Evolutionary conservation across 371 early-diverging fungal genomes (phyloP), one percentile per base, ranked within the genome.

Genomic region (Lichtheimia corymbifera): DNA sequence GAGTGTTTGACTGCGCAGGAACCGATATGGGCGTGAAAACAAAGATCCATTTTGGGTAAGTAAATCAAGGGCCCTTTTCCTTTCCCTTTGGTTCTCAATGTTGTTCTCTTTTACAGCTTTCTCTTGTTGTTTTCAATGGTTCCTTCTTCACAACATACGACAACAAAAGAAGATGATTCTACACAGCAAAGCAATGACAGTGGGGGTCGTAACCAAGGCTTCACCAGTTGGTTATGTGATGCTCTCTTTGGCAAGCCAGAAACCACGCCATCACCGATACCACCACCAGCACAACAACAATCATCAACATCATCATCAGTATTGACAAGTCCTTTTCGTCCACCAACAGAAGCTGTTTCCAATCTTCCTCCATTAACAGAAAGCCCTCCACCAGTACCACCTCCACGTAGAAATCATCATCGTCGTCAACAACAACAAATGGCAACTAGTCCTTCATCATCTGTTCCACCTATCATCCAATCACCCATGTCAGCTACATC

Each of bases 21-120:
- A 63, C 65, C 6, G 65, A 65, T 28, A 61, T n/a, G n/a, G 63
- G 63, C 24, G 35, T 35, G 47, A 47, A 47, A 47, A 47, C 47
- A 47, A 47, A n/a, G 18, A 47, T 47, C 47, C 47, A 47, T 47
- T 47, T 47, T 22, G 47, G 47, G 47, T 22, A 47, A 22, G 35
- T 35, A 47, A 47, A 47, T 47, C 47, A 47, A 47, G 18, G 47
- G 11, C 47, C 22, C 47, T 47, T 47, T n/a, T 17, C 11, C 22
- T 47, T 22, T 7, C 47, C 47, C 7, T 47, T 18, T 47, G n/a
- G 17, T 22, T 7, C 17, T 47, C 47, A n/a, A n/a, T 47, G 18
- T 17, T 22, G 22, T 22, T 47, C 47, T 47, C 47, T 9, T 22
- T 22, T 22, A 35, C 35, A 35, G 35, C 35, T 35, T 35, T 35